A percentile compares a stretch with the other conserved stretches of the same genome.
These are phyloP conservation scores for Annulohypoxylon nitens DNA, from an alignment of 495 filamentous ascomycete genomes.

Conservation along the genomic window DNA sequence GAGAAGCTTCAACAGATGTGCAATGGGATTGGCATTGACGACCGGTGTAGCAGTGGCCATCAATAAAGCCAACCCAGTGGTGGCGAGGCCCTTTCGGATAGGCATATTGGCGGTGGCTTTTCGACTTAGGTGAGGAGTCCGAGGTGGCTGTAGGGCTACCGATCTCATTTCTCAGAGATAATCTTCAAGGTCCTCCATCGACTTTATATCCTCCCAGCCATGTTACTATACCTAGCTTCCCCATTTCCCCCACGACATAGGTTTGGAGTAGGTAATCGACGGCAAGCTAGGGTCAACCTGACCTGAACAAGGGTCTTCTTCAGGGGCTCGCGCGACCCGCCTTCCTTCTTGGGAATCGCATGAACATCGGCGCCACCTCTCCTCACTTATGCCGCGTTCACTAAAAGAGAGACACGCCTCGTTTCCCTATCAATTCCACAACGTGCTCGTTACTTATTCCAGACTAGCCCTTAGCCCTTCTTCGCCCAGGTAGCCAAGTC, in stretches of 20 bases:
- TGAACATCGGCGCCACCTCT: slow-evolving; percentile 36
- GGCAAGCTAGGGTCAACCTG: slow-evolving; percentile 24
- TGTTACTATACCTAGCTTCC: not conserved
- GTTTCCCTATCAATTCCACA: slow-evolving; percentile 39
- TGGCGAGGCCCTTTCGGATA: slow-evolving; percentile 52
- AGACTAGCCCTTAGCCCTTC: slow-evolving; percentile 7
- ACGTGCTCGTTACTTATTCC: slow-evolving; percentile 24
- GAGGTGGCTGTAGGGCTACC: slow-evolving; percentile 3
- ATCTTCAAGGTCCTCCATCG: slow-evolving; percentile 5
- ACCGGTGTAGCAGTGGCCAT: slow-evolving; percentile 39
- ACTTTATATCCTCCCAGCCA: slow-evolving; percentile 21
- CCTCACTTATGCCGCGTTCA: slow-evolving; percentile 14
- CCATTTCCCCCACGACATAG: slow-evolving; percentile 17
- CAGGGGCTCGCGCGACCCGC: slow-evolving; percentile 35
- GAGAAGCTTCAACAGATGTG: slow-evolving; percentile 29
- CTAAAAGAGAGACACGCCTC: not conserved
- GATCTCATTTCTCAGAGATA: slow-evolving; percentile 4
- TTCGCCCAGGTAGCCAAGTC: not conserved
- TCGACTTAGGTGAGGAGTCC: slow-evolving; percentile 21
- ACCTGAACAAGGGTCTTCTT: slow-evolving; percentile 27
- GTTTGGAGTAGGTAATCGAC: slow-evolving; percentile 21
- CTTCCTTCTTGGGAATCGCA: slow-evolving; percentile 50
- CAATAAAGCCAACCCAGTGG: slow-evolving; percentile 53
- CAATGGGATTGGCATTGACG: slow-evolving; percentile 39
- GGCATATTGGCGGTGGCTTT: slow-evolving; percentile 41